phyloP scores from a whole-genome alignment of 192 early-diverging fungal species.

The Coemansia sp. region DNA sequence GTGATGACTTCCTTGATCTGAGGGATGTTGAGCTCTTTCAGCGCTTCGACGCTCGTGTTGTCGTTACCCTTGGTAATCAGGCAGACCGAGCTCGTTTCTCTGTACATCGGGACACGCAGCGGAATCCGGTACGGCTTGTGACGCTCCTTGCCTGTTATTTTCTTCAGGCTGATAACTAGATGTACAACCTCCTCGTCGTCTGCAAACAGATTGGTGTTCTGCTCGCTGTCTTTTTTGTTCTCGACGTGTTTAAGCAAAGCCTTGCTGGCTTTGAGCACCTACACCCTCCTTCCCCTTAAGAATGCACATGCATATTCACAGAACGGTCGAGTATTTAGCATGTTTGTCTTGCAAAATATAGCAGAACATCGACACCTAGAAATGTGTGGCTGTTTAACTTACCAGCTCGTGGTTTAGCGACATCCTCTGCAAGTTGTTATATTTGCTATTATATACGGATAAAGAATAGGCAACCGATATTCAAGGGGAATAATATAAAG shows the following conservation, averaged over 20 bases:
- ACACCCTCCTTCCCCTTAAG: not conserved
- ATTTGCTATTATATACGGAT: not conserved
- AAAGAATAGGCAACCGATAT: not conserved
- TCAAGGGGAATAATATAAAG: too few species aligned
- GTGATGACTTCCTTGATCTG: slow-evolving; percentile 73
- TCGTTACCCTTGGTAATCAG: slow-evolving; percentile 87
- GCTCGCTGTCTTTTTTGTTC: slow-evolving; percentile 32
- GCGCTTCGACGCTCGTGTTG: slow-evolving; percentile 70
- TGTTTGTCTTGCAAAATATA: not conserved
- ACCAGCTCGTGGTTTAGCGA: slow-evolving; percentile 43
- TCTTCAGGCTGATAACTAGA: slow-evolving; percentile 69
- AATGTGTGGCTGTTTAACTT: slow-evolving; percentile 8
- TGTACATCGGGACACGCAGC: slow-evolving; percentile 66
- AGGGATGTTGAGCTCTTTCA: slow-evolving; percentile 62
- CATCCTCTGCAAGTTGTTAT: slow-evolving; percentile 13
- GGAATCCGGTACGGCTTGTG: slow-evolving; percentile 73
- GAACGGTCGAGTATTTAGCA: not conserved
- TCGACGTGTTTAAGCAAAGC: slow-evolving; percentile 38
- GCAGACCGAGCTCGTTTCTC: slow-evolving; percentile 73
- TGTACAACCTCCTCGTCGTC: slow-evolving; percentile 59
- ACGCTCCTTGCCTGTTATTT: slow-evolving; percentile 59
- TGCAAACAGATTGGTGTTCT: slow-evolving; percentile 55
- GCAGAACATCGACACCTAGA: not conserved
- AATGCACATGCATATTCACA: not conserved
- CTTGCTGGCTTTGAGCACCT: slow-evolving; percentile 42